These are phyloP conservation scores for Arabidopsis thaliana DNA, from an alignment of 345 rosid genomes.

Conservation along the genomic window DNA sequence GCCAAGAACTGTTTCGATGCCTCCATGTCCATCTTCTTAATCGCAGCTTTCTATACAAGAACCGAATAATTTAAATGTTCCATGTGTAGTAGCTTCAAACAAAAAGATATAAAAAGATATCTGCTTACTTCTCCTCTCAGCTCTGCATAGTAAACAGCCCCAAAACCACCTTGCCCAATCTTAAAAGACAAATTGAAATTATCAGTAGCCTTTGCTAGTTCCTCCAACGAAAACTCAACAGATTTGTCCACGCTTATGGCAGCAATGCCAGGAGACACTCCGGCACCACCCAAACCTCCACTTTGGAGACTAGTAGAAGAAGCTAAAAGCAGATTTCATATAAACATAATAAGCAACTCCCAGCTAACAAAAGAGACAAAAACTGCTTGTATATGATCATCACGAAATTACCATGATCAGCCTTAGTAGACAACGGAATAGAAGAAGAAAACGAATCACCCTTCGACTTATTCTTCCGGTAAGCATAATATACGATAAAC, in stretches of 20 bases:
- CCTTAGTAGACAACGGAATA: slow-evolving; percentile 49
- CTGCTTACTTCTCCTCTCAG: slow-evolving; percentile 89
- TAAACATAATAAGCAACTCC: not conserved
- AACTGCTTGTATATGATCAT: not conserved
- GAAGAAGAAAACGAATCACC: slow-evolving; percentile 31
- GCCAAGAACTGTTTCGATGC: slow-evolving; percentile 92
- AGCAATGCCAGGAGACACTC: slow-evolving; percentile 53
- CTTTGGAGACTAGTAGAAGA: slow-evolving; percentile 43
- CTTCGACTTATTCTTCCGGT: slow-evolving; percentile 61
- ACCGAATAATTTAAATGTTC: slow-evolving; percentile 6
- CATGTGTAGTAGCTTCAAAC: not conserved
- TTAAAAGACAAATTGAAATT: slow-evolving; percentile 83
- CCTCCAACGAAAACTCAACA: slow-evolving; percentile 87
- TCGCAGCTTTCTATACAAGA: slow-evolving; percentile 83
- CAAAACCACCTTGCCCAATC: slow-evolving; percentile 96
- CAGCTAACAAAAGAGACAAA: not conserved
- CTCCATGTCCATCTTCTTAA: slow-evolving; percentile 99
- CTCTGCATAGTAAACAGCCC: slow-evolving; percentile 87
- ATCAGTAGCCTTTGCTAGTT: slow-evolving; percentile 86
- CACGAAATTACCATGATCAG: slow-evolving; percentile 47
- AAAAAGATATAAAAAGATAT: not conserved
- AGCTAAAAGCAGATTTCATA: slow-evolving; percentile 38
- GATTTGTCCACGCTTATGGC: slow-evolving; percentile 87
- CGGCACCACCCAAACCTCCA: slow-evolving; percentile 36
- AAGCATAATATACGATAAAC: slow-evolving; percentile 50